phyloP scores from a whole-genome alignment of 2,329 filamentous ascomycete genomes.

The Shiraia sp. region DNA sequence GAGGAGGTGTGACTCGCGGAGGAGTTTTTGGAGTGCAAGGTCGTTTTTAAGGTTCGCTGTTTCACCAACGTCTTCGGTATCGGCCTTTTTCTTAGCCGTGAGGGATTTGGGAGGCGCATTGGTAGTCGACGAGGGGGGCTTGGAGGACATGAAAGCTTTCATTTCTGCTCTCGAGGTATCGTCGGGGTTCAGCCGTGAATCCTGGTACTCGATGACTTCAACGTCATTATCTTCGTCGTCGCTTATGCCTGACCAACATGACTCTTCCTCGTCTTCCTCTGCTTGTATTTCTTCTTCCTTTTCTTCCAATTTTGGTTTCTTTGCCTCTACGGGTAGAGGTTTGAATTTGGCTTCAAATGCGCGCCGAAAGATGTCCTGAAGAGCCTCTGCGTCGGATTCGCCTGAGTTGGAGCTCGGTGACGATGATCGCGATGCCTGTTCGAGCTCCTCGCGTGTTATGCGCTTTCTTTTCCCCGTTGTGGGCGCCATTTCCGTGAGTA shows the following conservation, averaged over 20 bases:
- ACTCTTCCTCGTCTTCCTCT: constrained; percentile 42
- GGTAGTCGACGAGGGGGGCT: constrained; percentile 51
- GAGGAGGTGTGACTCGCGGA: constrained; percentile 90
- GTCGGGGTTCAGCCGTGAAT: constrained; percentile 12
- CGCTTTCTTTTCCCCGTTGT: constrained; percentile 53
- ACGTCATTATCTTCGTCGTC: constrained; percentile 48
- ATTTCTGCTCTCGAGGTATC: constrained; percentile 61
- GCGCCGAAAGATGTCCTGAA: constrained; percentile 75
- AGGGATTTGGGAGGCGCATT: constrained; percentile 11
- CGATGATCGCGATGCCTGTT: constrained; percentile 29
- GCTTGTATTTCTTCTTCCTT: constrained; percentile 34
- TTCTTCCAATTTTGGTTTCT: constrained; percentile 30
- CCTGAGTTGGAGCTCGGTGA: constrained; percentile 34
- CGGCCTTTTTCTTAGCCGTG: constrained; percentile 18
- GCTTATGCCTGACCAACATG: constrained; percentile 66
- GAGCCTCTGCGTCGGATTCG: constrained; percentile 53
- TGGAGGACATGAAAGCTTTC: constrained; percentile 74
- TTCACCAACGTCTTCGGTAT: constrained; percentile 59
- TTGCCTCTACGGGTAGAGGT: constrained; percentile 60
- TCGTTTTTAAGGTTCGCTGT: constrained; percentile 81
- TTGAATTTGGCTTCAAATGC: constrained; percentile 90
- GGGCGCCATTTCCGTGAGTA: constrained; percentile 42
- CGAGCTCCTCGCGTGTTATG: constrained; percentile 36
- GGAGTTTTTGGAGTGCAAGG: constrained; percentile 84
- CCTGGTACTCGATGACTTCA: constrained; percentile 49